Base-by-base conservation (phyloP, 2,329 filamentous ascomycete genomes). In the Onygena corvina region DNA sequence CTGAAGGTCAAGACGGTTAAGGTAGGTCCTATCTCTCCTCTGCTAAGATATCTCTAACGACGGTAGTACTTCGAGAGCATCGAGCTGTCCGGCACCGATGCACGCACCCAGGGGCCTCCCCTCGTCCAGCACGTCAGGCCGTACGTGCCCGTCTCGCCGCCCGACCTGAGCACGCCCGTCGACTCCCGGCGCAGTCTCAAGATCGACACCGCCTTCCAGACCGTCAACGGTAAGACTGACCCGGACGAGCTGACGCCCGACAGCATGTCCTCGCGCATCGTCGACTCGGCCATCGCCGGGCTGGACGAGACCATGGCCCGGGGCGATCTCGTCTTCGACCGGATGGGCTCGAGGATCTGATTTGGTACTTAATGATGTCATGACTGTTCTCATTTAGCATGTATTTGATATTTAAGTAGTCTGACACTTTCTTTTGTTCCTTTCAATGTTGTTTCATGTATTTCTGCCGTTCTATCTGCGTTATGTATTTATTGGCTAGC, bases 1-100 rank as follows among this genome's bases (percentile, higher is more conserved):
- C 69, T 86, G 47, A 80, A 81, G 62, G 81, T 85, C 53, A 85
- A 85, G 71, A 85, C 82, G 0, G 82, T 85, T 59, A 76, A 75
- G 63, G 56, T 60, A 54, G 48, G 49, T 21, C 38, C 35, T 34
- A 16, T 20, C 14, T 46, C 33, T 44, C 34, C 29, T 31, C 14
- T 30, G 30, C 18, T 27, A 20, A 30, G 12, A 40, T 34, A 16
- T 40, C 14, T 21, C 38, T 34, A 25, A 42, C 30, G 8, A 14
- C 11, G 8, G 50, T 56, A 80, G 70, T 84, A 84, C 63, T 84
- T 84, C 64, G 83, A 83, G 67, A 80, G 76, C 53, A 83, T 84
- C 58, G 81, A 84, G 64, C 73, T 79, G 59, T 73, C 82, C 1
- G 79, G 79, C 36, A 71, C 67, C 4, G 67, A 69, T 56, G 67